Percentiles rank a stretch among this genome's conserved stretches.
Conservation (phyloP, 2,329 filamentous ascomycete species). For the Fusarium denticulatum region DNA sequence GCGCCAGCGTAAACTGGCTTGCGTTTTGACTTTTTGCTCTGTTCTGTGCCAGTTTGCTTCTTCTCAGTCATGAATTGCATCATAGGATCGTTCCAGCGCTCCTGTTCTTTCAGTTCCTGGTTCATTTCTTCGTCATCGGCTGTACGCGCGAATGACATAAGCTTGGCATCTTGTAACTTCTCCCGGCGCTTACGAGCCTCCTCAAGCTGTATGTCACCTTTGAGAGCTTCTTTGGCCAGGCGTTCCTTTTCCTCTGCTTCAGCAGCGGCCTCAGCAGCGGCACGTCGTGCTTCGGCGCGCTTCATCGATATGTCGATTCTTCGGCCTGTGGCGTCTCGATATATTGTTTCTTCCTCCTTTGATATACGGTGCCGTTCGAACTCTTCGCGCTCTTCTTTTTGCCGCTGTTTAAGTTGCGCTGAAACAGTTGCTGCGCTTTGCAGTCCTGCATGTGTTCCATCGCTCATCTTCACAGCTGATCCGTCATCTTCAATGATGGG, state of each 20-base stretch:
- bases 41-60: constrained; percentile 42
- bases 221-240: constrained; percentile 74
- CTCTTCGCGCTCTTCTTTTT: constrained; percentile 68
- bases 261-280: constrained; percentile 64
- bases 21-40: constrained; percentile 50
- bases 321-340: constrained; percentile 93
- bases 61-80: constrained; percentile 75
- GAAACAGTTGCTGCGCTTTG: constrained; percentile 85
- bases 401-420: constrained; percentile 72
- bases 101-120: constrained; percentile 76
- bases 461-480: constrained; percentile 77
- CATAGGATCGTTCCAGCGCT: constrained; percentile 95
- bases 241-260: constrained; percentile 79
- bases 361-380: constrained; percentile 57
- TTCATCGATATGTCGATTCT: constrained; percentile 94
- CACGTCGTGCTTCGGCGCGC: constrained; percentile 81
- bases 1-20: constrained; percentile 81
- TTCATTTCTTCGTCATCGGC: constrained; percentile 92
- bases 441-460: constrained; percentile 86
- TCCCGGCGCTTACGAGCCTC: constrained; percentile 72
- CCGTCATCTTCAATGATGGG: constrained; percentile 58
- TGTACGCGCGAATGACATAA: constrained; percentile 80
- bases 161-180: constrained; percentile 80
- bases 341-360: constrained; percentile 82
- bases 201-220: constrained; percentile 85